A percentile compares a stretch with the other conserved stretches of the same genome.
These are phyloP conservation scores for Vaccinium darrowii DNA, from an alignment of 148 eudicot species.

Conservation along the genomic window DNA sequence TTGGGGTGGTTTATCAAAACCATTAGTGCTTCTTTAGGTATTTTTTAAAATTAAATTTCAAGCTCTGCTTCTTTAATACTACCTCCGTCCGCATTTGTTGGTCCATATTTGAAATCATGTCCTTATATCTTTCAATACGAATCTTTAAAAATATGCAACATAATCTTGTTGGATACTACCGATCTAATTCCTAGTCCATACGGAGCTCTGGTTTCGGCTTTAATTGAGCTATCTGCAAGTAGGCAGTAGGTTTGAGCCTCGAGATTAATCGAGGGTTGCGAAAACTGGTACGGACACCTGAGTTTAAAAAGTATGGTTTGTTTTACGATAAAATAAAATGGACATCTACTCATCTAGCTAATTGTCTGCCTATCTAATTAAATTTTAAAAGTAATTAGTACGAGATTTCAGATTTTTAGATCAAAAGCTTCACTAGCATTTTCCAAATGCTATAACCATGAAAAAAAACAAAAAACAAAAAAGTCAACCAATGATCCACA, in stretches of 20 bases:
- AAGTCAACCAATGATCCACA: neutral
- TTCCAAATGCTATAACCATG: neutral
- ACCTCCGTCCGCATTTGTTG: too few relatives aligned
- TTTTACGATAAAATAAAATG: neutral
- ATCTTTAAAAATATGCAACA: too few relatives aligned
- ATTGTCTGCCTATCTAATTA: neutral
- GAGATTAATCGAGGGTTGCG: too few relatives aligned
- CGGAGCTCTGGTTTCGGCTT: too few relatives aligned
- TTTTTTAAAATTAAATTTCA: neutral
- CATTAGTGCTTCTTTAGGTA: neutral
- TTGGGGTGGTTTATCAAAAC: neutral
- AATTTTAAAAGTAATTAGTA: neutral
- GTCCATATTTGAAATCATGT: too few relatives aligned
- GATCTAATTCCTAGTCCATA: neutral
- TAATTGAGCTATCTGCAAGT: too few relatives aligned
- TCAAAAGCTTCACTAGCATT: neutral
- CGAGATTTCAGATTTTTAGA: neutral
- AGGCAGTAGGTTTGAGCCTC: too few relatives aligned
- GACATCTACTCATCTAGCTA: neutral
- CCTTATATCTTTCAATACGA: too few relatives aligned
- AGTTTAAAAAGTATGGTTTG: neutral
- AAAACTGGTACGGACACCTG: too few relatives aligned
- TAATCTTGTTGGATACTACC: too few relatives aligned
- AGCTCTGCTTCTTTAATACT: neutral
- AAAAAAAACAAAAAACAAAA: too few relatives aligned